Conservation (phyloP, 2,329 filamentous ascomycete species). For the Colletotrichum sp. region DNA sequence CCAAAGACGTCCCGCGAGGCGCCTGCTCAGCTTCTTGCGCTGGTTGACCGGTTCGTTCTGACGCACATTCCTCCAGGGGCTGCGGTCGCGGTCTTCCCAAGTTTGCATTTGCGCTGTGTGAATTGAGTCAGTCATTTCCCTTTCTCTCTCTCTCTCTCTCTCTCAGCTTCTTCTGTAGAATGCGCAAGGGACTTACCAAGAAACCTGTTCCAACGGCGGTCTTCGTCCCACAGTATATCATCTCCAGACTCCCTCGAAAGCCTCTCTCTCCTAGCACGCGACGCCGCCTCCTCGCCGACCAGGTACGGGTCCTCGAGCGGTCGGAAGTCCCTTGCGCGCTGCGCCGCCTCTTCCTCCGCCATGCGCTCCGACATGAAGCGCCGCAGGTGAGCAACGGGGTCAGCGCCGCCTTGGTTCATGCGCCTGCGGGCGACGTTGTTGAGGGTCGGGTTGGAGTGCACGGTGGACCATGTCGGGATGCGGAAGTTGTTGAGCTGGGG, state of each 20-base stretch:
- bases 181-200: conserved; percentile 49
- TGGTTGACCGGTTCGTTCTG: conserved; percentile 36
- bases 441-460: conserved; percentile 62
- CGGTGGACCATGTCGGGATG: conserved; percentile 63
- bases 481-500: conserved; percentile 56
- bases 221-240: conserved; percentile 61
- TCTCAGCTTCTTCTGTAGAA: neutral
- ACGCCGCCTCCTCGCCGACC: conserved; percentile 70
- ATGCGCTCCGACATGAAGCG: conserved; percentile 39
- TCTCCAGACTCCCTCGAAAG: conserved; percentile 61
- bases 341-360: conserved; percentile 38
- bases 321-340: conserved; percentile 29
- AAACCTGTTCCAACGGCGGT: conserved; percentile 66
- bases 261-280: conserved; percentile 60
- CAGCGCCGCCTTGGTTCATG: conserved; percentile 39
- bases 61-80: conserved; percentile 47
- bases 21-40: conserved; percentile 44
- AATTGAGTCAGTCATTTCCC: neutral
- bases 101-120: conserved; percentile 55
- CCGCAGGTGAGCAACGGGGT: conserved; percentile 34
- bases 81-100: conserved; percentile 55
- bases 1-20: conserved; percentile 39
- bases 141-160: neutral
- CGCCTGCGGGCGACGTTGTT: conserved; percentile 68
- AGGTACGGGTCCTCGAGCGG: conserved; percentile 72